A percentile compares a stretch with the other conserved stretches of the same genome.
phyloP scores from a whole-genome alignment of 208 protist genomes.

The Trypanosomatidae sp. region DNA sequence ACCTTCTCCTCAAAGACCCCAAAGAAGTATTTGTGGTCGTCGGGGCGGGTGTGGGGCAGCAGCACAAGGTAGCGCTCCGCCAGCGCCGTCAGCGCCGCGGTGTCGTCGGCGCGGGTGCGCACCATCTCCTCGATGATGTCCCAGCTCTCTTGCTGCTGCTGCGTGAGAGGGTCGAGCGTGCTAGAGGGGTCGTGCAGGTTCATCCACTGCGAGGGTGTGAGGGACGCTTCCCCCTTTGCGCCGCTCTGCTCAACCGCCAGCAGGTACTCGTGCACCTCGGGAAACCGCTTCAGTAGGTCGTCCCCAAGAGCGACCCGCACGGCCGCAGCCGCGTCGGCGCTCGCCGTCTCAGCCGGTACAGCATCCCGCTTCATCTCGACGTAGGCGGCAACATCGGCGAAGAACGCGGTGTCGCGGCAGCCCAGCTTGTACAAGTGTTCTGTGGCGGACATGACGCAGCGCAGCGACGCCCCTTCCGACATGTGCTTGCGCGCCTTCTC shows the following conservation, averaged over 20 bases:
- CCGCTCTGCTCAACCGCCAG: slow-evolving; percentile 37
- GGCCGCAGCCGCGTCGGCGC: slow-evolving; percentile 41
- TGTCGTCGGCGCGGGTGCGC: slow-evolving; percentile 54
- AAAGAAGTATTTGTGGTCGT: slow-evolving; percentile 89
- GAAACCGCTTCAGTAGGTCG: slow-evolving; percentile 41
- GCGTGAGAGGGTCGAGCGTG: slow-evolving; percentile 51
- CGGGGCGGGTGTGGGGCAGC: slow-evolving; percentile 56
- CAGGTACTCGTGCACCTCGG: slow-evolving; percentile 47
- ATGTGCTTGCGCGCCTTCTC: slow-evolving; percentile 52
- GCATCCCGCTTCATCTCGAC: slow-evolving; percentile 31
- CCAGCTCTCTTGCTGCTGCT: slow-evolving; percentile 57
- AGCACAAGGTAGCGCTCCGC: slow-evolving; percentile 62
- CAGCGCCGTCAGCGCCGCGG: slow-evolving; percentile 34
- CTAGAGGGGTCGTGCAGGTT: slow-evolving; percentile 68
- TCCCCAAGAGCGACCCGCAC: slow-evolving; percentile 52
- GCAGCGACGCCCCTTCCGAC: slow-evolving; percentile 39
- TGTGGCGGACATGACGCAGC: slow-evolving; percentile 43
- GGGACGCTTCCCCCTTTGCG: slow-evolving; percentile 34
- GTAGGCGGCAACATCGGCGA: slow-evolving; percentile 51
- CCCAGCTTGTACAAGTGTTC: slow-evolving; percentile 54
- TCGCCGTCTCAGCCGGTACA: slow-evolving; percentile 22
- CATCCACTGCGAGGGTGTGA: slow-evolving; percentile 77
- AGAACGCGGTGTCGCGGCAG: slow-evolving; percentile 45
- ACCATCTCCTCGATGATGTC: slow-evolving; percentile 78
- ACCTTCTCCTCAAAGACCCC: slow-evolving; percentile 84